These are phyloP conservation scores for Pichia kudriavzevii DNA, from an alignment of 1,139 yeast species.

Conservation along the genomic window DNA sequence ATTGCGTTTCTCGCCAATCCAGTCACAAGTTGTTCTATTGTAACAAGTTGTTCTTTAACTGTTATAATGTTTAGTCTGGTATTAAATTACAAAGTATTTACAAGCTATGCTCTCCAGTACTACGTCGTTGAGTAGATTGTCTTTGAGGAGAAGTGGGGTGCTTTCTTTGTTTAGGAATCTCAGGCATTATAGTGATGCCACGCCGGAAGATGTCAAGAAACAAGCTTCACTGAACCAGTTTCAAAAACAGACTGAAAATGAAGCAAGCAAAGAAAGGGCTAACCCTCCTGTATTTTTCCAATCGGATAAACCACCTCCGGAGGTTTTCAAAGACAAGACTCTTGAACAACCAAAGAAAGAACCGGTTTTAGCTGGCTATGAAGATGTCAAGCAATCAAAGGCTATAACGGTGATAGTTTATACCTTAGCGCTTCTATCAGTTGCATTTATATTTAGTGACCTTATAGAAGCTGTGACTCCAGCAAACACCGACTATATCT, in stretches of 20 bases:
- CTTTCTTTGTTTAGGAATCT: too few relatives aligned
- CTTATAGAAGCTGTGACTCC: conserved; percentile 2
- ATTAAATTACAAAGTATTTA: too few relatives aligned
- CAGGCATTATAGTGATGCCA: conserved; percentile 2
- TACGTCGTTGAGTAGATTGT: too few relatives aligned
- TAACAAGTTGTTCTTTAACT: too few relatives aligned
- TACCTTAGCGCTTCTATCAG: conserved; percentile 4
- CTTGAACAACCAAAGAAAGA: neutral
- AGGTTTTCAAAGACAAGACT: too few relatives aligned
- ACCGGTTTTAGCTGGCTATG: neutral
- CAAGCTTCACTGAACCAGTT: conserved; percentile 26
- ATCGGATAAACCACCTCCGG: conserved; percentile 10
- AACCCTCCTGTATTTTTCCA: conserved; percentile 13
- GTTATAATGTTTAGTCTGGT: too few relatives aligned
- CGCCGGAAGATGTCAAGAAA: conserved; percentile 5
- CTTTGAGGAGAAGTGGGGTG: too few relatives aligned
- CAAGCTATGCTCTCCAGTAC: too few relatives aligned
- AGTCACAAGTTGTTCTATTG: too few relatives aligned
- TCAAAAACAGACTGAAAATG: conserved; percentile 17
- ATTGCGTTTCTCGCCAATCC: too few relatives aligned
- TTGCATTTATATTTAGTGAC: conserved; percentile 5
- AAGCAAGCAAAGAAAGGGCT: conserved; percentile 14
- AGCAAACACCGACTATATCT: conserved; percentile 11
- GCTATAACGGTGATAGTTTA: neutral
- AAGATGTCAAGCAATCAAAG: conserved; percentile 3